Evolutionary conservation across 768 basidiomycete genomes (phyloP), one percentile per base, ranked within the genome.

Genomic region (Amanita molliuscula): DNA sequence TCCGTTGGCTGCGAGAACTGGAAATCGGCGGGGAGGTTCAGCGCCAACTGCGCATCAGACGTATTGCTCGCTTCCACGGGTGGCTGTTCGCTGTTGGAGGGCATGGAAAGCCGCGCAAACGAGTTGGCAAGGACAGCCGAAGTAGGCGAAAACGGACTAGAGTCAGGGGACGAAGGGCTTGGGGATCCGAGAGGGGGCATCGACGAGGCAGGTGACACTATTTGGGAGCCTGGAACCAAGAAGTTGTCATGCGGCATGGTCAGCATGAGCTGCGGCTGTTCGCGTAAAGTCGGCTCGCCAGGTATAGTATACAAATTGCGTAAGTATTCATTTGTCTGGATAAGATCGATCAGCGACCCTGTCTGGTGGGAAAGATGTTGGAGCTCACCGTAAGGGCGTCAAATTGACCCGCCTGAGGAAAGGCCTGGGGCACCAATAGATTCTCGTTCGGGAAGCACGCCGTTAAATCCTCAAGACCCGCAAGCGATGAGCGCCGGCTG

Each of bases 401-500:
- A 57, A 72, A 73, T 49, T 66, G 60, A 37, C 62, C 61, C 16
- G 56, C 64, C 52, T 69, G 67, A n/a, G 64, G 57, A 56, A 67
- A 72, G 25, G 38, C 15, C 21, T 35, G 44, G 8, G 67, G 57
- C 26, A 71, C 63, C 54, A 71, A 61, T 48, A 72, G 71, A 41
- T 63, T 62, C 51, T 69, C 70, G 56, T 65, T 65, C 29, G 79
- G 75, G 28, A 76, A 58, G 62, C 73, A 83, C 1, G 61, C 82
- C 79, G 65, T 79, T 83, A 40, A 38, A 73, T 66, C 60, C 60
- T 60, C 55, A 59, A 63, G 51, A 66, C 70, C 57, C 69, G 69
- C 40, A 69, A 65, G 58, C 75, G 72, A 55, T 36, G 76, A 65
- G 47, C 82, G 77, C 48, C 80, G 74, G 57, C 73, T 76, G 69